Percentiles rank a stretch among this genome's conserved stretches.
Evolutionary conservation across 208 protist species (phyloP).

Genomic region (Acanthamoeba royreba): DNA sequence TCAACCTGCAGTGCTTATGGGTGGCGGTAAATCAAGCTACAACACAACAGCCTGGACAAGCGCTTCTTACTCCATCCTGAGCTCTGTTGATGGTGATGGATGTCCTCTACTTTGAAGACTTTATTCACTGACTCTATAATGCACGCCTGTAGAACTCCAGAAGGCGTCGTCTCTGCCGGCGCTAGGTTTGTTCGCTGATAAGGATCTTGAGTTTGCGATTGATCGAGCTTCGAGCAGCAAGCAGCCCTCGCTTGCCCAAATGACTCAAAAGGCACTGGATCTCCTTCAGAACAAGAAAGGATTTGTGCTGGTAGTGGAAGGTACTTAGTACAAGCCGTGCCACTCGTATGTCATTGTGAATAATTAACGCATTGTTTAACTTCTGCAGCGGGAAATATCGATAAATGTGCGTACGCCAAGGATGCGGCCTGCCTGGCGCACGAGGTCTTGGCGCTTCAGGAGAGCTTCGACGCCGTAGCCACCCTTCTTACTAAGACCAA

Average conservation of each 20-base stretch:
- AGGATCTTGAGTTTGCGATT: neutral
- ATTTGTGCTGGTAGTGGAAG: neutral
- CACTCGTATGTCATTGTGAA: neutral
- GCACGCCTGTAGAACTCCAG: neutral
- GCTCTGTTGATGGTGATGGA: neutral
- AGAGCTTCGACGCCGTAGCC: neutral
- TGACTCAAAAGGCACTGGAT: neutral
- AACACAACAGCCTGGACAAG: neutral
- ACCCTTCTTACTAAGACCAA: neutral
- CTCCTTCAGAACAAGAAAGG: neutral
- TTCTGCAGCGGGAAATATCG: neutral
- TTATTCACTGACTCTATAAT: too few relatives aligned
- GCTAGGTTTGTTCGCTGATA: neutral
- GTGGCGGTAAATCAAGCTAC: neutral
- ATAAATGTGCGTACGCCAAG: neutral
- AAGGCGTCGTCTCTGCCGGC: neutral
- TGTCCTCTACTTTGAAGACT: too few relatives aligned
- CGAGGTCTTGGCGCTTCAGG: constrained; percentile 1
- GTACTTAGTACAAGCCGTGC: too few relatives aligned
- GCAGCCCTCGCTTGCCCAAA: neutral
- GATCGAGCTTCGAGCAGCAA: neutral
- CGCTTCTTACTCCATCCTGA: neutral
- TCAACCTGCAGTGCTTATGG: neutral
- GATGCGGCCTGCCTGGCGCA: neutral
- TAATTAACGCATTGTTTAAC: neutral